phyloP scores from a whole-genome alignment of 192 early-diverging fungal species.

The Coemansia sp. region DNA sequence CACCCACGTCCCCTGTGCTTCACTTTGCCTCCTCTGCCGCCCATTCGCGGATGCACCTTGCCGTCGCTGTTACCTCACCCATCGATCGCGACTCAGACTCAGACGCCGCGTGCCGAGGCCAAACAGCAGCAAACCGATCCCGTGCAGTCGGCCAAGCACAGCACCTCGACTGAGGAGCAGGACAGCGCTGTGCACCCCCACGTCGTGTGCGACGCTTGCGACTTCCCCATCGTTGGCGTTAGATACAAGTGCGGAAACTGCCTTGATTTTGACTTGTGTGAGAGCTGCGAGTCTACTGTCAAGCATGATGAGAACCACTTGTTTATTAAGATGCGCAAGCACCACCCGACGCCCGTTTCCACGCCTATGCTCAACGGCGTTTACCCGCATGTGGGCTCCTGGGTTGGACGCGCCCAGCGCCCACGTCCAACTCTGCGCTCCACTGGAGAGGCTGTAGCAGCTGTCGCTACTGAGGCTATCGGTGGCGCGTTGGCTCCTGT shows the following conservation, averaged over 20 bases:
- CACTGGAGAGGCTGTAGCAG: slow-evolving; percentile 1
- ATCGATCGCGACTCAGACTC: neutral
- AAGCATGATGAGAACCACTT: slow-evolving; percentile 77
- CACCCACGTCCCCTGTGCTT: neutral
- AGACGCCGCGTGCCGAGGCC: neutral
- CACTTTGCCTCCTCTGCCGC: slow-evolving; percentile 1
- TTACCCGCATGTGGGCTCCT: slow-evolving; percentile 10
- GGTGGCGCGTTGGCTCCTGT: neutral
- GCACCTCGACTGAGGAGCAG: slow-evolving; percentile 6
- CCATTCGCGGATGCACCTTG: slow-evolving; percentile 3
- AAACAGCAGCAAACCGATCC: slow-evolving; percentile 21
- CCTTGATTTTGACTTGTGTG: slow-evolving; percentile 92
- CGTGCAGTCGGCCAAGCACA: slow-evolving; percentile 8
- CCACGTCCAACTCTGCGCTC: slow-evolving; percentile 6
- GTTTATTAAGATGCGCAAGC: slow-evolving; percentile 83
- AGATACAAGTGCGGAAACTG: slow-evolving; percentile 97
- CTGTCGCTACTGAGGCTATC: neutral
- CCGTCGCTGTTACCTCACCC: slow-evolving; percentile 7
- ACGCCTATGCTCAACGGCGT: slow-evolving; percentile 28
- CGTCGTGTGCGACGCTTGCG: slow-evolving; percentile 46
- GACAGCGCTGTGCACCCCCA: slow-evolving; percentile 16
- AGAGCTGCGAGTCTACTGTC: slow-evolving; percentile 76
- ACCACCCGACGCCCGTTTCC: slow-evolving; percentile 8
- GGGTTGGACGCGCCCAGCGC: neutral
- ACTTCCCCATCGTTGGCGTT: slow-evolving; percentile 78